phyloP scores from a whole-genome alignment of 2,329 filamentous ascomycete genomes.

The Clarireedia sp. region DNA sequence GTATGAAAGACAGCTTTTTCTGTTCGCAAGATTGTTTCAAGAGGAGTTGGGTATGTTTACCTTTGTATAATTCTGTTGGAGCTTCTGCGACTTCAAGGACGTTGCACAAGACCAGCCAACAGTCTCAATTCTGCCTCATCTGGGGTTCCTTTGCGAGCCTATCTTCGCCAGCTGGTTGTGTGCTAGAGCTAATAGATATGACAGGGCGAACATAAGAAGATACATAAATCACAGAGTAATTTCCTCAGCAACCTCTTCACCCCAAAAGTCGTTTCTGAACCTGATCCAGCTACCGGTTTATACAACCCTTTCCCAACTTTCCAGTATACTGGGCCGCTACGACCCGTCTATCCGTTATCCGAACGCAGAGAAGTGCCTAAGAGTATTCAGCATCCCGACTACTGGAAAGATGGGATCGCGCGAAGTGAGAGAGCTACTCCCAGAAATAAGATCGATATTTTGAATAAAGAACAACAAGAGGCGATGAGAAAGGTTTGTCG shows the following conservation, averaged over 20 bases:
- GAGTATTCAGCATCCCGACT: constrained; percentile 77
- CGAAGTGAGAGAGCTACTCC: constrained; percentile 49
- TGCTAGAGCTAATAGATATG: not conserved
- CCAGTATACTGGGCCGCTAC: constrained; percentile 69
- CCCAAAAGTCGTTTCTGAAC: constrained; percentile 82
- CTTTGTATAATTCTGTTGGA: not conserved
- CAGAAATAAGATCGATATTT: constrained; percentile 73
- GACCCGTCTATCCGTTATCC: constrained; percentile 83
- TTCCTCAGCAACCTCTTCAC: constrained; percentile 66
- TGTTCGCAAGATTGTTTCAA: constrained; percentile 99
- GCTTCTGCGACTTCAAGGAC: not conserved
- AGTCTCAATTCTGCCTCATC: not conserved
- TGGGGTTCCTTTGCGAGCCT: too few species aligned
- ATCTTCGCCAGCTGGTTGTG: not conserved
- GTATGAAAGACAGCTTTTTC: constrained; percentile 84
- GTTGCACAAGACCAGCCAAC: not conserved
- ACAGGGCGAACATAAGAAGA: constrained; percentile 72
- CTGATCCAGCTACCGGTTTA: constrained; percentile 78
- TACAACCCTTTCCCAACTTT: constrained; percentile 92
- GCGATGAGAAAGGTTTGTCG: constrained; percentile 87
- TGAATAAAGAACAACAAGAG: constrained; percentile 73
- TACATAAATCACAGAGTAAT: constrained; percentile 74
- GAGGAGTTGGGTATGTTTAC: constrained; percentile 77
- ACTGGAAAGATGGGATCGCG: constrained; percentile 74
- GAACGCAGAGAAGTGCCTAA: constrained; percentile 65